A percentile compares a stretch with the other conserved stretches of the same genome.
These are phyloP conservation scores for Cytospora leucostoma DNA, from an alignment of 2,329 filamentous ascomycete genomes.

Conservation along the genomic window DNA sequence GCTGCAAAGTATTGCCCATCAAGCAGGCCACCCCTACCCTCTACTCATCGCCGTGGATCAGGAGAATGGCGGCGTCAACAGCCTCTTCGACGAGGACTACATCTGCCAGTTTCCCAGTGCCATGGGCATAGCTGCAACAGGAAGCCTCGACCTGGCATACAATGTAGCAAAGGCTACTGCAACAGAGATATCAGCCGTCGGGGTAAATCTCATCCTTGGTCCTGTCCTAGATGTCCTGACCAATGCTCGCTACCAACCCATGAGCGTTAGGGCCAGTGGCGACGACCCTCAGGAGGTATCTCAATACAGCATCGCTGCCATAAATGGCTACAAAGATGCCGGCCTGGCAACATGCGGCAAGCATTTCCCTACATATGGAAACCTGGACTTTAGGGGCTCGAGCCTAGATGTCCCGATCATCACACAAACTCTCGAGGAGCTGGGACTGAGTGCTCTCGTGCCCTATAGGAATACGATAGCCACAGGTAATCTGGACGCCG, in stretches of 20 bases:
- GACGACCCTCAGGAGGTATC: conserved; percentile 96
- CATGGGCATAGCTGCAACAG: conserved; percentile 94
- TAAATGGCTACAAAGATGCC: conserved; percentile 91
- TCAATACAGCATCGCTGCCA: conserved; percentile 84
- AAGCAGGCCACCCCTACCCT: conserved; percentile 86
- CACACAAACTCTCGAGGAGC: conserved; percentile 87
- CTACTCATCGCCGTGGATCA: conserved; percentile 91
- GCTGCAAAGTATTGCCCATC: conserved; percentile 86
- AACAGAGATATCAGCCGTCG: conserved; percentile 87
- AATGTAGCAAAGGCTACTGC: conserved; percentile 91
- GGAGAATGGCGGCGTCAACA: conserved; percentile 97
- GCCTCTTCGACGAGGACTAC: conserved; percentile 91
- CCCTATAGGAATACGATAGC: conserved; percentile 89
- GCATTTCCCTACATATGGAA: conserved; percentile 95
- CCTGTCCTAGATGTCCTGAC: conserved; percentile 93
- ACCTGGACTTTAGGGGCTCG: conserved; percentile 88
- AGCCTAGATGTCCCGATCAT: conserved; percentile 93
- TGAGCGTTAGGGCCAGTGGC: conserved; percentile 85
- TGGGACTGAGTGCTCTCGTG: conserved; percentile 87
- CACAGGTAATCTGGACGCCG: conserved; percentile 79
- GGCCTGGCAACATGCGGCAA: conserved; percentile 90
- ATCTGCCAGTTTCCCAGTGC: conserved; percentile 96
- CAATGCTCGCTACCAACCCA: conserved; percentile 85
- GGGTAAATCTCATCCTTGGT: conserved; percentile 93
- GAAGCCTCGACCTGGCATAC: conserved; percentile 81